Evolutionary conservation across 2,329 filamentous ascomycete genomes (phyloP).

Genomic region (Exophiala bonariae): DNA sequence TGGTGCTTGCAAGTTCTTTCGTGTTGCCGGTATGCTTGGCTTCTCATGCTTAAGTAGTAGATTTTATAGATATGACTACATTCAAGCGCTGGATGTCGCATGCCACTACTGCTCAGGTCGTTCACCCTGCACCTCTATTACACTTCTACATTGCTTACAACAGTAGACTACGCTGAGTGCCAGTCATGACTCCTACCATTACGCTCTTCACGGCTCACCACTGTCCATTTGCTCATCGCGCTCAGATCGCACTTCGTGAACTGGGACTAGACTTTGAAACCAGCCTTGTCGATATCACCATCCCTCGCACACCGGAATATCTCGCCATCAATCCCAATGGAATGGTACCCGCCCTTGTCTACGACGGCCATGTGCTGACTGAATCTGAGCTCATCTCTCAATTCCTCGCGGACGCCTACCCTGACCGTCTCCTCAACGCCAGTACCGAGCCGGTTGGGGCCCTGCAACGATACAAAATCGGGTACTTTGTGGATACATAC

Average conservation of each 20-base stretch:
- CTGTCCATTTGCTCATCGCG: constrained; percentile 76
- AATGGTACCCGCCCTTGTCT: constrained; percentile 34
- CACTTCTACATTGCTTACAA: no score
- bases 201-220: constrained; percentile 68
- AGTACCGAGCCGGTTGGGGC: constrained; percentile 55
- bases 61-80: no score
- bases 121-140: no score
- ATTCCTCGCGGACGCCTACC: constrained; percentile 45
- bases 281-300: constrained; percentile 4
- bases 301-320: constrained; percentile 20
- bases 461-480: constrained; percentile 64
- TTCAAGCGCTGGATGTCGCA: no score
- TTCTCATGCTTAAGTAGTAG: no score
- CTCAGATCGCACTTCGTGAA: constrained; percentile 69
- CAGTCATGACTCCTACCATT: constrained; percentile 45
- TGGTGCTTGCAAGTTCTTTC: no score
- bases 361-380: constrained; percentile 37
- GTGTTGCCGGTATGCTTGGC: no score
- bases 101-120: no score
- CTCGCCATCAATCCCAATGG: constrained; percentile 35
- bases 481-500: constrained; percentile 72
- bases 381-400: constrained; percentile 46
- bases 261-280: constrained; percentile 62
- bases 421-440: constrained; percentile 63
- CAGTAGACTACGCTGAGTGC: no score